Conservation (phyloP, 257 asterid species). For the Gentiana macrophylla region DNA sequence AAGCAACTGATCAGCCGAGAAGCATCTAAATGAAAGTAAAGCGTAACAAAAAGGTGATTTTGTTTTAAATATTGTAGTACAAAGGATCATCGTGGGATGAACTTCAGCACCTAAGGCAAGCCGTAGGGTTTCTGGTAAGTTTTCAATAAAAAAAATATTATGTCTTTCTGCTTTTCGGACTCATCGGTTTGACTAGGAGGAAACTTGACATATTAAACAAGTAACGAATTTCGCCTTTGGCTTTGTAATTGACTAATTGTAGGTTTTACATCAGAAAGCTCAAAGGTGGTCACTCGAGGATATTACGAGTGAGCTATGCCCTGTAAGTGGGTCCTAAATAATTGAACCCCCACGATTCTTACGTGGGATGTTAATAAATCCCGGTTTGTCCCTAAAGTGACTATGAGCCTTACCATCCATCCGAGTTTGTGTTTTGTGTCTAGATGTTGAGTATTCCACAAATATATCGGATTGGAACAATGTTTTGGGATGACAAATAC, state of each 20-base stretch:
- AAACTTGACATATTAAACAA: neutral
- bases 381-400: neutral
- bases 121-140: slow-evolving; percentile 81
- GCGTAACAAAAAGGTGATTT: slow-evolving; percentile 11
- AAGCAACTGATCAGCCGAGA: slow-evolving; percentile 55
- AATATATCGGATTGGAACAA: slow-evolving; percentile 86
- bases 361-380: neutral
- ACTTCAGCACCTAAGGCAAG: slow-evolving; percentile 87
- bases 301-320: slow-evolving; percentile 70
- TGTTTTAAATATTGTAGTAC: slow-evolving; percentile 28
- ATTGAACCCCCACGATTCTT: too few species aligned
- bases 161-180: too few species aligned
- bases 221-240: slow-evolving; percentile 6
- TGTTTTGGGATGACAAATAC: slow-evolving; percentile 96
- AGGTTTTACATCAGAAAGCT: slow-evolving; percentile 75
- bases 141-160: neutral
- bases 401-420: slow-evolving; percentile 1
- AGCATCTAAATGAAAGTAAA: slow-evolving; percentile 5
- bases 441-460: slow-evolving; percentile 85
- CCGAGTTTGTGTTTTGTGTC: slow-evolving; percentile 4
- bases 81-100: slow-evolving; percentile 87
- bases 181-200: neutral
- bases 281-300: slow-evolving; percentile 63
- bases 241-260: too few species aligned
- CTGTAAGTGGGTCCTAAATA: slow-evolving; percentile 33